These are phyloP conservation scores for Casaregolazyma lundiana DNA, from an alignment of 1,139 yeast species.

Conservation along the genomic window DNA sequence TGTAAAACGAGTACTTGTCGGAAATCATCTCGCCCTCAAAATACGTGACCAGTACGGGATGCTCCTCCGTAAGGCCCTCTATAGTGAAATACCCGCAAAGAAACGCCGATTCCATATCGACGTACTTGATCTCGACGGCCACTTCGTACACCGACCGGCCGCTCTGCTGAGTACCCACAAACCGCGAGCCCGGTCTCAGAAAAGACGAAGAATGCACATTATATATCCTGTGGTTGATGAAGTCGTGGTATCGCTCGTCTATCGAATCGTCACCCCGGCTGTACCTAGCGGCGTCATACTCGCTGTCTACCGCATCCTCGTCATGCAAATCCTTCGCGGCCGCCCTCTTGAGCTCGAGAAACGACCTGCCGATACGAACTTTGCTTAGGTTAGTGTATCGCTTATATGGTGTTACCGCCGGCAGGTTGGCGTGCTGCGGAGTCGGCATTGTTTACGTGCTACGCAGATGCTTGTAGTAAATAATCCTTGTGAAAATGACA, in stretches of 20 bases:
- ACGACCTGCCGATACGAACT: conserved; percentile 2
- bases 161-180: conserved; percentile 70
- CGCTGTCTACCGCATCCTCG: background rate
- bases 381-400: conserved; percentile 7
- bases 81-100: conserved; percentile 78
- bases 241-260: conserved; percentile 5
- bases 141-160: conserved; percentile 65
- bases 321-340: conserved; percentile 2
- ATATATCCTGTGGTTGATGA: conserved; percentile 1
- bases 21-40: conserved; percentile 85
- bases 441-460: conserved; percentile 10
- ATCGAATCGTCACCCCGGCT: conserved; percentile 3
- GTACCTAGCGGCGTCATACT: background rate
- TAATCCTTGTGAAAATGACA: too few relatives aligned
- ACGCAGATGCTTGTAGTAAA: too few relatives aligned
- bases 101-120: conserved; percentile 56
- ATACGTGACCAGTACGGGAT: conserved; percentile 78
- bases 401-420: conserved; percentile 8
- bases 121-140: conserved; percentile 63
- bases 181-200: conserved; percentile 59
- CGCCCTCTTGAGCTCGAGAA: conserved; percentile 8
- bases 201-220: conserved; percentile 18
- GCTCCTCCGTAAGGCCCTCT: conserved; percentile 68
- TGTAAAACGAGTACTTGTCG: conserved; percentile 47
- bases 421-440: conserved; percentile 8